Conservation (phyloP, 2,329 filamentous ascomycete genomes). For the Tolypocladium inflatum region DNA sequence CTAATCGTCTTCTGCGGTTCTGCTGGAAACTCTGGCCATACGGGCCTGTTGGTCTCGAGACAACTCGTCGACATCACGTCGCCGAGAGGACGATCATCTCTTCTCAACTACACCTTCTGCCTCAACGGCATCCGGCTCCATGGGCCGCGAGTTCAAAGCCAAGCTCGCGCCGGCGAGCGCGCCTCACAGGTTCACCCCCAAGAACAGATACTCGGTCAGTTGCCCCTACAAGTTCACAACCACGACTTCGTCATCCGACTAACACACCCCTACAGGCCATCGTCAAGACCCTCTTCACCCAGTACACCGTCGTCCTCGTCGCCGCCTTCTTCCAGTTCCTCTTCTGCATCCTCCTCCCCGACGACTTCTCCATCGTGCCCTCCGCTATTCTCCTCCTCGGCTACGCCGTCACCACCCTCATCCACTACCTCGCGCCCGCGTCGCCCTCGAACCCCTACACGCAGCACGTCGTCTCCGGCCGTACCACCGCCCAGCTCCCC, state of each 20-base stretch:
- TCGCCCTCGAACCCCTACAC: conserved; percentile 6
- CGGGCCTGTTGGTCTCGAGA: no score
- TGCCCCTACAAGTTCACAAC: neutral
- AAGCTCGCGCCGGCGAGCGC: conserved; percentile 12
- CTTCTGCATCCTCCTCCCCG: conserved; percentile 22
- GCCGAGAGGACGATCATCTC: no score
- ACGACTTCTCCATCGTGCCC: conserved; percentile 24
- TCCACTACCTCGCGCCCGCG: conserved; percentile 10
- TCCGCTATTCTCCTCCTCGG: conserved; percentile 17
- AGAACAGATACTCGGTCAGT: neutral
- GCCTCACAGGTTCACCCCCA: conserved; percentile 5
- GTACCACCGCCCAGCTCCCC: conserved; percentile 24
- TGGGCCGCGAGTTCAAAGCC: conserved; percentile 11
- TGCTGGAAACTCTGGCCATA: no score
- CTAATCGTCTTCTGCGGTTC: no score
- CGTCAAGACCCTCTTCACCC: conserved; percentile 23
- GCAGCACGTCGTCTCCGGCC: conserved; percentile 19
- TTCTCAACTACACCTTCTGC: no score
- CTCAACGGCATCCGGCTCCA: neutral
- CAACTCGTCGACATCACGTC: no score
- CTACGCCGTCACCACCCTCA: conserved; percentile 18
- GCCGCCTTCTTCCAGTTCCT: conserved; percentile 24
- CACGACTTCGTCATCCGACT: neutral
- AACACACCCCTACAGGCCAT: neutral
- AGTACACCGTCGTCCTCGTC: conserved; percentile 20